Evolutionary conservation across 2,329 filamentous ascomycete species (phyloP), one percentile per base, ranked within the genome.

Genomic region (Colletotrichum orchidophilum): DNA sequence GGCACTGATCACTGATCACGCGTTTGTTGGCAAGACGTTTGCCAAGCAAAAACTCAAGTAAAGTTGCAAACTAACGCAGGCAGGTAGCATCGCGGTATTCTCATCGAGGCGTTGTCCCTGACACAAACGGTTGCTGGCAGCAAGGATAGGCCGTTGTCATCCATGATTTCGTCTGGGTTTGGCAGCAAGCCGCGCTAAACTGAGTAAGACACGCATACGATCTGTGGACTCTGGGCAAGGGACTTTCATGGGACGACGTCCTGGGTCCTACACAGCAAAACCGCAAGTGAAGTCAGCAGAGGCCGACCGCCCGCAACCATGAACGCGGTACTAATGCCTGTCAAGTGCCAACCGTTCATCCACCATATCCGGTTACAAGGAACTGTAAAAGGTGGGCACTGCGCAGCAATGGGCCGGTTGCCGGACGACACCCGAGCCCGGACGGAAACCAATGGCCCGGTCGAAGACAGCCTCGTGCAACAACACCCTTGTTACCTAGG

Each of bases 1-100:
- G 46, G 31, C 55, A 46, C 63, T 54, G 24, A 39, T 35, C 27
- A n/a, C n/a, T n/a, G n/a, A 46, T 46, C 39, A 46, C 39, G 39
- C 39, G 39, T n/a, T 46, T 46, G 15, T 46, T 46, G 39, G 39
- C 39, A 18, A 9, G 24, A 57, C 24, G 31, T 49, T 31, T 7
- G 39, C 52, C 26, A 46, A 46, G 39, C 39, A 52, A 13, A 13
- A 62, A 54, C 52, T 62, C 63, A 46, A 24, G 33, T 33, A 33
- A 46, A 33, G 65, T n/a, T n/a, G n/a, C n/a, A n/a, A n/a, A n/a
- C 64, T 58, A 31, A 12, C 63, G 62, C 54, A 63, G 68, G 64
- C 52, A 63, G 68, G 68, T 68, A 46, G 31, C 33, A 59, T 68
- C 58, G 39, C 42, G 26, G 21, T 15, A 18, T 26, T 33, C 18